Evolutionary conservation across 805 yeast genomes (phyloP), one percentile per base, ranked within the genome.

Genomic region (Candida andamanensis): DNA sequence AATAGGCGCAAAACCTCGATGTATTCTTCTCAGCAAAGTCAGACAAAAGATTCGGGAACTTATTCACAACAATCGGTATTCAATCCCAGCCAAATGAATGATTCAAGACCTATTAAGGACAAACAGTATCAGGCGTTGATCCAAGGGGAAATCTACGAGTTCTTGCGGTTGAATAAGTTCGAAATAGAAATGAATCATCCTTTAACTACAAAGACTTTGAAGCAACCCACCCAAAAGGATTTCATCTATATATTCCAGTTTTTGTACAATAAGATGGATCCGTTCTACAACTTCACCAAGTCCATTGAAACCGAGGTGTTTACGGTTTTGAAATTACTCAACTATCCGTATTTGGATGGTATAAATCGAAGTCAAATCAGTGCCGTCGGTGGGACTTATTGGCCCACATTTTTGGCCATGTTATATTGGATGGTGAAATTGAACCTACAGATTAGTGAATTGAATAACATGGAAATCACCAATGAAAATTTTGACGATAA

Each of bases 311-410:
- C 74, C 29, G 96, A 87, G 40, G 82, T 86, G 3, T 81, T 78
- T 40, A 68, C 72, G 13, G 58, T 85, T 13, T 59, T 87, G 45
- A 80, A 76, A 49, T 67, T 67, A 22, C 53, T 86, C 39, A 74
- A 74, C 29, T 87, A 87, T 47, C 96, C 97, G 2, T 85, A 80
- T 52, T 55, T 85, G 36, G 94, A 83, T 24, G 65, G 84, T 0
- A 78, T 89, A 24, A 84, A 81, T 54, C 80, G 87, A 48, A 80
- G 92, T 1, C 94, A 85, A 50, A 79, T 87, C 23, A 76, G 87
- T 23, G 95, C 95, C 0, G 95, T 85, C 9, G 95, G 95, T 5
- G 95, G 95, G 2, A 78, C 81, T 29, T 78, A 78, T 43, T 87
- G 96, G 96, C 86, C 85, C 9, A 71, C 72, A 6, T 84, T 85